These are phyloP conservation scores for Priceomyces castillae DNA, from an alignment of 805 yeast species.

Conservation along the genomic window DNA sequence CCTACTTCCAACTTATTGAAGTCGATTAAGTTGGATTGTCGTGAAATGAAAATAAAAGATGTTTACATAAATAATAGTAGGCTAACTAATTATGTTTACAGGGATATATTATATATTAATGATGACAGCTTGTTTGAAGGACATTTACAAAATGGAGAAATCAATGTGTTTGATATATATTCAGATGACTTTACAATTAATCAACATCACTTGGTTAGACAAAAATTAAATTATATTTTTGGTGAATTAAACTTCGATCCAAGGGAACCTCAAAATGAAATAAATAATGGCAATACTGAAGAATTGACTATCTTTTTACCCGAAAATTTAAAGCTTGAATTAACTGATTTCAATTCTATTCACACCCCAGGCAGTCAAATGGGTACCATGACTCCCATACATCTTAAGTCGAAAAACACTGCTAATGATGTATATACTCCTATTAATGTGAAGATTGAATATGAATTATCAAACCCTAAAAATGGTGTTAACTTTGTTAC, in stretches of 20 bases:
- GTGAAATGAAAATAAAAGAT: constrained; percentile 64
- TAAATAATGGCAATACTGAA: constrained; percentile 47
- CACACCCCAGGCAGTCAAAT: constrained; percentile 30
- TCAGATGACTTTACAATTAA: constrained; percentile 40
- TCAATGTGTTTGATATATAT: constrained; percentile 43
- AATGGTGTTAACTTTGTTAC: constrained; percentile 78
- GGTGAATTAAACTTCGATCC: constrained; percentile 44
- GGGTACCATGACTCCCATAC: constrained; percentile 32
- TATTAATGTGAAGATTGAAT: constrained; percentile 65
- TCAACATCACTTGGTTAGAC: constrained; percentile 60
- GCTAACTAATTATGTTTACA: constrained; percentile 51
- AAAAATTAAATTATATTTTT: constrained; percentile 51
- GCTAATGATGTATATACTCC: constrained; percentile 58
- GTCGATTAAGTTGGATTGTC: constrained; percentile 70
- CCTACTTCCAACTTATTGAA: constrained; percentile 64
- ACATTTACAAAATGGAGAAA: constrained; percentile 18
- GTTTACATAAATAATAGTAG: constrained; percentile 60
- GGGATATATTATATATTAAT: constrained; percentile 49
- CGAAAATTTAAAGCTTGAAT: constrained; percentile 57
- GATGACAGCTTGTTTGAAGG: constrained; percentile 30
- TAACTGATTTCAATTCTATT: constrained; percentile 25
- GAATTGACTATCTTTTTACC: constrained; percentile 67
- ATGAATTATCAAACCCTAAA: constrained; percentile 59
- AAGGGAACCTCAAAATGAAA: constrained; percentile 14
- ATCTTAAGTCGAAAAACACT: constrained; percentile 35